Base-by-base conservation (phyloP, 192 early-diverging fungal species). In the Chytriomyces confervae region DNA sequence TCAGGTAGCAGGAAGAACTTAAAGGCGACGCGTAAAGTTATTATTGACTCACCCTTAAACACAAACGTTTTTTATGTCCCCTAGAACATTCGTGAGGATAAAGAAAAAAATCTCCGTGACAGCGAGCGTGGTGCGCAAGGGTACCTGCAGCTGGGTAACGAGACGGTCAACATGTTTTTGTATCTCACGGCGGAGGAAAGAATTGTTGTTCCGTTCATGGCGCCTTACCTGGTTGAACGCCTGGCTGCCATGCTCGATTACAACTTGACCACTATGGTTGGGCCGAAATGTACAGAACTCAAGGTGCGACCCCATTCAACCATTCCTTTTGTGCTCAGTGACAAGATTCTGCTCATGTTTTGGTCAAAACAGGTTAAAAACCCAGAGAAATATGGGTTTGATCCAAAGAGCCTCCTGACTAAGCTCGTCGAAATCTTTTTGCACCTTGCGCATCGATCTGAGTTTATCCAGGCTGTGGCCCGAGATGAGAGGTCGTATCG, bases 241-340 rank as follows among this genome's bases (percentile, higher is more conserved):
- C 86, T 99, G 49, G 96, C 96, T 1, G 94, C 95, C n/a, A 99
- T 99, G 97, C 87, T 99, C 61, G 94, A 99, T 83, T 97, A 94
- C 80, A 98, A 97, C 71, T 84, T 99, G 49, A 84, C 91, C 6
- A 91, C 92, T 47, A 83, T 99, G 62, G 96, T 96, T 0, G 97
- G 97, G 0, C 95, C 96, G 8, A 91, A 92, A 72, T 96, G 94
- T 84, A 93, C 94, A 1, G 94, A 92, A 69, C 84, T 99, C 16
- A 94, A 94, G 68, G 96, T 96, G 5, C 16, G 72, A 5, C 77
- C 85, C 16, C 83, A 79, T 64, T 50, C 66, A 27, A 27, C 50
- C 6, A 43, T 53, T 45, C 50, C n/a, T 51, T 1, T 45, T 64
- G 36, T 36, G 36, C 36, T 36, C 36, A 46, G 5, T 27, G 9